phyloP scores from a whole-genome alignment of 495 filamentous ascomycete genomes.

The Echria macrotheca region DNA sequence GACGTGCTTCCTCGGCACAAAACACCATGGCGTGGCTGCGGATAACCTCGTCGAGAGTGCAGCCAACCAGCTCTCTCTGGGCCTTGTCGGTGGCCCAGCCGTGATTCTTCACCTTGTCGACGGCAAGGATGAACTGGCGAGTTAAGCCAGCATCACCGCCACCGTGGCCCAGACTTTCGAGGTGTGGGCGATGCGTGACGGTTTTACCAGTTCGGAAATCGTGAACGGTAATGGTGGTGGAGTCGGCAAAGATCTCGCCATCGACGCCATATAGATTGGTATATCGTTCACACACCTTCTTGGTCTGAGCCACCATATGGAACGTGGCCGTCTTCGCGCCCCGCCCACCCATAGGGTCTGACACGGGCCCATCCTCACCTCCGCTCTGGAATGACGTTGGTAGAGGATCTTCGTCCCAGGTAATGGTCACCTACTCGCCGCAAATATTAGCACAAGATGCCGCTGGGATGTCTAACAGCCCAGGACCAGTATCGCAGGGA shows the following conservation, averaged over 20 bases:
- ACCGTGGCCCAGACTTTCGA: slow-evolving; percentile 61
- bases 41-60: slow-evolving; percentile 76
- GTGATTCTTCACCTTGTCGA: slow-evolving; percentile 70
- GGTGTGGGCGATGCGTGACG: slow-evolving; percentile 47
- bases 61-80: slow-evolving; percentile 71
- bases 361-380: not conserved
- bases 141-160: slow-evolving; percentile 85
- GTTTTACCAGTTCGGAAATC: slow-evolving; percentile 55
- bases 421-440: slow-evolving; percentile 40
- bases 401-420: slow-evolving; percentile 67
- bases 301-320: slow-evolving; percentile 90
- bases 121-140: slow-evolving; percentile 70
- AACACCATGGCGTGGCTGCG: slow-evolving; percentile 91
- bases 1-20: slow-evolving; percentile 83
- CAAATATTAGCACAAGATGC: no score
- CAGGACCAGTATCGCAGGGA: no score
- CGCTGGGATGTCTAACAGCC: no score
- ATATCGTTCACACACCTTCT: slow-evolving; percentile 77
- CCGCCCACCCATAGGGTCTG: slow-evolving; percentile 33
- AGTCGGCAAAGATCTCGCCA: slow-evolving; percentile 82
- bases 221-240: slow-evolving; percentile 56
- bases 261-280: slow-evolving; percentile 76
- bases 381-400: not conserved
- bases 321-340: slow-evolving; percentile 80
- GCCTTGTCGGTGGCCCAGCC: slow-evolving; percentile 63